Base-by-base conservation (phyloP, 1,284 basidiomycete genomes). In the Trametes pubescens region DNA sequence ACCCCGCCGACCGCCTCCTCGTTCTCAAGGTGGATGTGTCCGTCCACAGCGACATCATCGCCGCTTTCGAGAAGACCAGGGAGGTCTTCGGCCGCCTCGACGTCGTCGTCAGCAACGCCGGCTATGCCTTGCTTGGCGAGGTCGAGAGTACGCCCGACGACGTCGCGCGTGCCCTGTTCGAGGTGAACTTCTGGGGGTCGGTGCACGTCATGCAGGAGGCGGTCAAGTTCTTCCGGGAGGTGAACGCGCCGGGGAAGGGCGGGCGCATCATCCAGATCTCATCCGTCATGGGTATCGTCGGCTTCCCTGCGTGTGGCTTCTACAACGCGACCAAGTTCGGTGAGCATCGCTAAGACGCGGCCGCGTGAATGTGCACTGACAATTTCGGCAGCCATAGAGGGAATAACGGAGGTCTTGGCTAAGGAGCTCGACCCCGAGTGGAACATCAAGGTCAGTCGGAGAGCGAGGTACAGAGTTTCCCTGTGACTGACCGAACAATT, bases 381-480 rank as follows among this genome's bases (percentile, higher is more conserved):
- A 7, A 6, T 8, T 5, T 24, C 9, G 22, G 1, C 47, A 71
- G 69, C 69, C 10, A 46, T 71, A 5, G 78, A 80, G 57, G 79
- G 73, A 5, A 37, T 80, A 16, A 74, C 74, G 10, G 73, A 79
- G 48, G 53, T 74, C 0, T 64, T 81, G 1, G 68, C 64, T 1
- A 62, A 65, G 40, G 79, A 81, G 58, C 53, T 81, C 2, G 70
- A 77, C 54, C 78, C 79, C 2, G 72, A 62, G 7, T 81, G 80
- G 81, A 79, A 80, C 61, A 81, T 81, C 72, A 79, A 79, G 71
- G 78, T 77, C 29, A 55, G 57, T 34, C 3, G 29, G 3, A 32
- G 29, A 8, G 3, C 8, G 4, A 32, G 4, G 29, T 8, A 32
- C 29, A 32, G 3, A 32, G 29, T 32, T 3, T 32, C 4, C 29